Percentiles rank a stretch among this genome's conserved stretches.
phyloP scores from a whole-genome alignment of 768 basidiomycete genomes.

The Rhodotorula diobovata region DNA sequence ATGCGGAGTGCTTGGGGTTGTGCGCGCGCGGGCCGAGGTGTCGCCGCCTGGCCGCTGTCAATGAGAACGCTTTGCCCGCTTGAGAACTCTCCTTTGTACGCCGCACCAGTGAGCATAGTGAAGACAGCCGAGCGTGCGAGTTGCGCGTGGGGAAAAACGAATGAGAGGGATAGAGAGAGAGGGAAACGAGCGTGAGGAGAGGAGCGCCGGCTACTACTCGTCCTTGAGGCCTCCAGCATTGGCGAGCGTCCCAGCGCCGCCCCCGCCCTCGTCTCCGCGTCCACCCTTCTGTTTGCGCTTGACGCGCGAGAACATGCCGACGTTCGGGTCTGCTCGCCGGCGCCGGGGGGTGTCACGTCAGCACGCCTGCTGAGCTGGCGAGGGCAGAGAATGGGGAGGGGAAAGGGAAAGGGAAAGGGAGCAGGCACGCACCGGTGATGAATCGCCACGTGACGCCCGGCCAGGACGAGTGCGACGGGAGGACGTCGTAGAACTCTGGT shows the following conservation, averaged over 20 bases:
- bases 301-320: conserved; percentile 34
- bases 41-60: too few species aligned
- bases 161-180: too few species aligned
- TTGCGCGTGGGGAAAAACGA: too few species aligned
- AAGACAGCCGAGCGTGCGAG: background rate
- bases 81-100: too few species aligned
- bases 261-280: conserved; percentile 20
- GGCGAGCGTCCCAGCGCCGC: conserved; percentile 8
- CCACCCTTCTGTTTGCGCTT: conserved; percentile 12
- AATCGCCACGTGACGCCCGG: conserved; percentile 91
- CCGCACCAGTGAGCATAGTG: too few species aligned
- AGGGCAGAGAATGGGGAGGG: background rate
- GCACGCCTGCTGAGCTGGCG: background rate
- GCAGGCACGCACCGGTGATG: conserved; percentile 55
- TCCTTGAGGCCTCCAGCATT: conserved; percentile 34
- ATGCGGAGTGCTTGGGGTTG: too few species aligned
- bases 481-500: conserved; percentile 81
- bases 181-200: too few species aligned
- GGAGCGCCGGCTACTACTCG: too few species aligned
- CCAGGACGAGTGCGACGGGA: conserved; percentile 88
- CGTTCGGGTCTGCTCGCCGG: conserved; percentile 11
- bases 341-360: too few species aligned
- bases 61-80: too few species aligned
- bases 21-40: too few species aligned
- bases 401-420: background rate